Conservation (phyloP, 768 basidiomycete species). For the Pisolithus tinctorius region DNA sequence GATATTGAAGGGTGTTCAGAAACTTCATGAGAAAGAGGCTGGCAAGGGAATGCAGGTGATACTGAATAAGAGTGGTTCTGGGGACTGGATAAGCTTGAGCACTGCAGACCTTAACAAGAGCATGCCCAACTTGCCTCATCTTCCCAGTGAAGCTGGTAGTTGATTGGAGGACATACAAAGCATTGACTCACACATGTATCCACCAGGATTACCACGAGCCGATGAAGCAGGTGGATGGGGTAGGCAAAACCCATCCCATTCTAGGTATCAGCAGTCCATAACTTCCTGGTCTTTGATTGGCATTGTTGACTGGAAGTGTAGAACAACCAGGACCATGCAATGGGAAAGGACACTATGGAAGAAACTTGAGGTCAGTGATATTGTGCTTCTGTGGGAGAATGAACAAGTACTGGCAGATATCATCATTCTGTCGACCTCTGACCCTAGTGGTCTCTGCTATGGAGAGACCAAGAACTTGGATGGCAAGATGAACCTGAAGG, state of each 20-base stretch:
- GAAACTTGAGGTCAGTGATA: conserved; percentile 96
- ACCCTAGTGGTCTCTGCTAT: conserved; percentile 88
- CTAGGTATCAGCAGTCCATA: conserved; percentile 48
- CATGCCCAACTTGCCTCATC: conserved; percentile 32
- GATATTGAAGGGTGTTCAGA: conserved; percentile 79
- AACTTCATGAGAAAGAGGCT: conserved; percentile 77
- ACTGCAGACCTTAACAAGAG: conserved; percentile 40
- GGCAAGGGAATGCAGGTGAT: conserved; percentile 59
- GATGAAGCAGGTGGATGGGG: conserved; percentile 30
- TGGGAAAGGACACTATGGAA: conserved; percentile 99
- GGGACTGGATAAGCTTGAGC: conserved; percentile 33
- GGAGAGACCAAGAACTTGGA: conserved; percentile 98
- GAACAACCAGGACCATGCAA: conserved; percentile 58
- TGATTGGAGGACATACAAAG: conserved; percentile 64
- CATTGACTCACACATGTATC: conserved; percentile 59
- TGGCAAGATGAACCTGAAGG: conserved; percentile 95
- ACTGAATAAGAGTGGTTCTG: conserved; percentile 39
- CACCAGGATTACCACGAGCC: conserved; percentile 34
- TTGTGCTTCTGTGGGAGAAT: conserved; percentile 85
- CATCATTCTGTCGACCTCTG: conserved; percentile 85
- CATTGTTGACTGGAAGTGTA: conserved; percentile 76
- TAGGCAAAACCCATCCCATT: conserved; percentile 34
- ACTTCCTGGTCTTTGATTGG: conserved; percentile 53
- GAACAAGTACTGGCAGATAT: conserved; percentile 97
- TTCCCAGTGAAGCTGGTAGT: conserved; percentile 38